Conservation (phyloP, 208 protist genomes). For the Tritrichomonas musculus region DNA sequence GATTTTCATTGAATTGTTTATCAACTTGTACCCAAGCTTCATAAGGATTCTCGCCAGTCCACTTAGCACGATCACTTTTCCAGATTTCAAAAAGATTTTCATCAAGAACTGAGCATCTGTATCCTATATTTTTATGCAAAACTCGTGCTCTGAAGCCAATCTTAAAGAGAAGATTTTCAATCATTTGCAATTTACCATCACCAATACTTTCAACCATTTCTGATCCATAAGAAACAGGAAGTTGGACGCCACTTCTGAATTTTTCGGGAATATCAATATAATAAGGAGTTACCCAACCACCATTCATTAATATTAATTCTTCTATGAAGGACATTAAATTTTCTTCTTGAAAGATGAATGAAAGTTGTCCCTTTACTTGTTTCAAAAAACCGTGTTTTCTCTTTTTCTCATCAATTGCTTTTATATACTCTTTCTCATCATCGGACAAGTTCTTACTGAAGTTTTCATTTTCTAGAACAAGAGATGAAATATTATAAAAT, state of each 20-base stretch:
- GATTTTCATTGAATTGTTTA: not conserved
- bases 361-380: not conserved
- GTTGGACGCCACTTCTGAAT: not conserved
- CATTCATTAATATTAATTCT: not conserved
- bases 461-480: not conserved
- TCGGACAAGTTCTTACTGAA: not conserved
- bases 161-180: not conserved
- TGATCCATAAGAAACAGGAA: not conserved
- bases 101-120: not conserved
- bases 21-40: not conserved
- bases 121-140: not conserved
- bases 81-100: not conserved
- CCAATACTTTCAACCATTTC: not conserved
- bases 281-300: not conserved
- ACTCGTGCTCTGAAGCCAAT: not conserved
- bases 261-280: conserved; percentile 1
- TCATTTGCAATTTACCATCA: not conserved
- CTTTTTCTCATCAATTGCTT: not conserved
- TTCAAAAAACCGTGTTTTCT: not conserved
- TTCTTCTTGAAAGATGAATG: not conserved
- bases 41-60: not conserved
- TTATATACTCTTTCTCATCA: not conserved
- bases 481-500: not conserved
- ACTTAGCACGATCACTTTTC: not conserved
- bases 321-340: not conserved